Base-by-base conservation (phyloP, 2,329 filamentous ascomycete genomes). In the Fusarium liriodendri region DNA sequence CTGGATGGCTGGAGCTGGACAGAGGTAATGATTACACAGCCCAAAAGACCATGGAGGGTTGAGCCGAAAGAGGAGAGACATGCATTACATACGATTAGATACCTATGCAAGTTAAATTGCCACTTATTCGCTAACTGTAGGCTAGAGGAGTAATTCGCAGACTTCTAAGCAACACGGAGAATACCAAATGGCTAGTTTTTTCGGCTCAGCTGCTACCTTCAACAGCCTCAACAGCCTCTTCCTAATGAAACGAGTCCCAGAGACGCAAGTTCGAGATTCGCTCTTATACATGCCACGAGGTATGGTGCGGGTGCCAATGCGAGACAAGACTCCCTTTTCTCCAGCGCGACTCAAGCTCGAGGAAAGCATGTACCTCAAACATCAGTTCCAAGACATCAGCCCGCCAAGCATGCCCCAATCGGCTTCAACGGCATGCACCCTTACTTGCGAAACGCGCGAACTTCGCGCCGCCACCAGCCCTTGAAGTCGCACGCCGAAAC, bases 391-490 rank as follows among this genome's bases (percentile, higher is more conserved):
- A 45, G n/a, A 33, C 25, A 33, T 50, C 35, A 62, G 50, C 18
- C 20, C n/a, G 27, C 18, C 27, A 42, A 29, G 50, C 9, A 20
- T 18, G 18, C 16, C 29, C 37, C 27, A 13, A 33, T 47, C 25
- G 20, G 45, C 20, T 37, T 54, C 32, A 37, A 55, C 58, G 22
- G 33, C 22, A 45, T 59, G 57, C 52, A 14, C 65, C 52, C 60
- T 72, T 85, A 90, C 78, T 87, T 87, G 69, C 88, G 85, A 78
- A 90, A 92, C 35, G 90, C 90, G 70, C 86, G 85, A 61, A 90
- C 84, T 77, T 91, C 87, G 70, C 90, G 86, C 78, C 89, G 87
- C 95, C 95, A 98, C 95, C 95, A 98, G 18, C 87, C 91, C 54
- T 85, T 85, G 80, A 98, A 98, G 76, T 95, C 89, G 78, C 91